Percentiles rank a stretch among this genome's conserved stretches.
phyloP scores from a whole-genome alignment of 495 filamentous ascomycete species.

The Xylaria flabelliformis region DNA sequence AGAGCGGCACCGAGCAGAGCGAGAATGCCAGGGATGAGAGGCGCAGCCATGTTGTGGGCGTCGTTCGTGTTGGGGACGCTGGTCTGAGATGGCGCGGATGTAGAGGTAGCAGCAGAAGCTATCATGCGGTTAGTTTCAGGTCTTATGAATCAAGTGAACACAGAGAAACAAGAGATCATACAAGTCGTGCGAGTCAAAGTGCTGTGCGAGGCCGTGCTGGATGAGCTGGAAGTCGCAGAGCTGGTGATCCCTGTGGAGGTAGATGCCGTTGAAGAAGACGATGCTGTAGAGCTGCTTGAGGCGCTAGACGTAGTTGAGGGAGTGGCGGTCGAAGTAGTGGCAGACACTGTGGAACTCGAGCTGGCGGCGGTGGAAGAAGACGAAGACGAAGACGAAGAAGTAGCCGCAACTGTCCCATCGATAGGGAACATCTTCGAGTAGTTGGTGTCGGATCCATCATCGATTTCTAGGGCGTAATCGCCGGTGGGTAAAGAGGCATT shows the following conservation, averaged over 20 bases:
- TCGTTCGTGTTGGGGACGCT: slow-evolving; percentile 37
- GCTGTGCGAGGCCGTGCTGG: slow-evolving; percentile 37
- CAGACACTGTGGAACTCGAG: slow-evolving; percentile 28
- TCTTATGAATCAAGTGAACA: not conserved
- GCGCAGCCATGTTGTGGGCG: slow-evolving; percentile 34
- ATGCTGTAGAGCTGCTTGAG: slow-evolving; percentile 37
- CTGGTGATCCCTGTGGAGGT: slow-evolving; percentile 33
- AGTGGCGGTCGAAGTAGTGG: slow-evolving; percentile 30
- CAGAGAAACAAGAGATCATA: slow-evolving; percentile 9
- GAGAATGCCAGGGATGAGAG: slow-evolving; percentile 38
- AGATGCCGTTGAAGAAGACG: slow-evolving; percentile 26
- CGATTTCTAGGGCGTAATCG: slow-evolving; percentile 55
- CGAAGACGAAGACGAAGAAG: slow-evolving; percentile 14
- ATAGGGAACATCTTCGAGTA: slow-evolving; percentile 49
- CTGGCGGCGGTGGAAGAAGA: slow-evolving; percentile 16
- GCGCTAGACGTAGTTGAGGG: slow-evolving; percentile 38
- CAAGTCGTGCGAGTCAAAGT: slow-evolving; percentile 31
- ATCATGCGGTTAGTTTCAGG: slow-evolving; percentile 29
- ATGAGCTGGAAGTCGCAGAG: slow-evolving; percentile 26
- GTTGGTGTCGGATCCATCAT: slow-evolving; percentile 45
- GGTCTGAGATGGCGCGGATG: slow-evolving; percentile 29
- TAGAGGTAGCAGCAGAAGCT: slow-evolving; percentile 29
- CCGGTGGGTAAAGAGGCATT: slow-evolving; percentile 44
- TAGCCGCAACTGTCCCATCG: slow-evolving; percentile 36
- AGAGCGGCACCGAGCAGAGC: slow-evolving; percentile 36